Conservation (phyloP, 345 rosid genomes). For the Moricandia moricandioides region DNA sequence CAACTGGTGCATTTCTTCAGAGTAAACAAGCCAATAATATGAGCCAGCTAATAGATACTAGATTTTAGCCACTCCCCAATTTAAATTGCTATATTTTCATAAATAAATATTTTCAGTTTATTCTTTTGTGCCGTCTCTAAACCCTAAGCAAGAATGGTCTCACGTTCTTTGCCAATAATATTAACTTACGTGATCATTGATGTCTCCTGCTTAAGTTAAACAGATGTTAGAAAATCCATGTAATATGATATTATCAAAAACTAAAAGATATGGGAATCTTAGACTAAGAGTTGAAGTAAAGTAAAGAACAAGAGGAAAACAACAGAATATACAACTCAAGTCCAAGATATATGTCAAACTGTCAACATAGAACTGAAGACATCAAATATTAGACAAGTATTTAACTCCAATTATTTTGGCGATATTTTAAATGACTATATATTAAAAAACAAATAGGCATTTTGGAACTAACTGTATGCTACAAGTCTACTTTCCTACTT, state of each 20-base stretch:
- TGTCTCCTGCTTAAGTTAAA: neutral
- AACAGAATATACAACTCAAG: conserved; percentile 34
- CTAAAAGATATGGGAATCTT: conserved; percentile 20
- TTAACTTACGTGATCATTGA: neutral
- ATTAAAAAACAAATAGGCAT: neutral
- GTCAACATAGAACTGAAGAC: neutral
- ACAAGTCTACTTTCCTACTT: neutral
- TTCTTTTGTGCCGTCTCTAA: neutral
- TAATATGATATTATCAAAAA: conserved; percentile 18
- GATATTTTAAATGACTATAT: neutral
- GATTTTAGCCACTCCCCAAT: neutral
- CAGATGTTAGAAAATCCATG: neutral
- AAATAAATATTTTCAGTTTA: neutral
- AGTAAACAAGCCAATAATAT: neutral
- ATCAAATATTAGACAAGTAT: neutral
- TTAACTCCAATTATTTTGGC: neutral
- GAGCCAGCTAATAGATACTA: neutral
- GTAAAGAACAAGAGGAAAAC: conserved; percentile 38
- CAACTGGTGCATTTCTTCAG: neutral
- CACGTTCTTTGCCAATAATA: conserved; percentile 7
- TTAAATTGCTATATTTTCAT: neutral
- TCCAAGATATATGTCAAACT: conserved; percentile 20
- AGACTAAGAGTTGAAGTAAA: conserved; percentile 35
- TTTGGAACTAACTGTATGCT: neutral
- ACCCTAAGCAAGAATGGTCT: conserved; percentile 4